A percentile compares a stretch with the other conserved stretches of the same genome.
Conservation (phyloP, 306 rosid species). For the Echinosophora koreensis region DNA sequence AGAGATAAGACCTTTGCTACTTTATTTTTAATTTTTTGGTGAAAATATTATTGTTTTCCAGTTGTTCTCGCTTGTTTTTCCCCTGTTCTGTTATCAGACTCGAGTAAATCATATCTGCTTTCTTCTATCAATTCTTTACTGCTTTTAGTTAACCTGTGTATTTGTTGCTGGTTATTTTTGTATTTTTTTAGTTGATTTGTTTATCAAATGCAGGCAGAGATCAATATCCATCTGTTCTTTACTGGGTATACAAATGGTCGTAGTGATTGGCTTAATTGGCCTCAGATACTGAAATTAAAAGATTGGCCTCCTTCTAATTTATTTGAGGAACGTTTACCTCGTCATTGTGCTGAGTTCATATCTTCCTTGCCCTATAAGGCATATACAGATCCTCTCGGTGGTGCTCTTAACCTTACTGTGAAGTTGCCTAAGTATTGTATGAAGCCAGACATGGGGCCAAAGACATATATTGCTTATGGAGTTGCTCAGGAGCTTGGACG, state of each 20-base stretch:
- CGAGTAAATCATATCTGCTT: constrained; percentile 4
- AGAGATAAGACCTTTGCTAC: background rate
- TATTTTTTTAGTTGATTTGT: constrained; percentile 8
- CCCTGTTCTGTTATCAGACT: background rate
- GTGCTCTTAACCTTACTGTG: constrained; percentile 65
- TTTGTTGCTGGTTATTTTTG: constrained; percentile 26
- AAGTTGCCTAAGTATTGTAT: constrained; percentile 40
- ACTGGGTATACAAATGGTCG: constrained; percentile 71
- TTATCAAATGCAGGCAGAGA: constrained; percentile 64
- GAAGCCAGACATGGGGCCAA: constrained; percentile 93
- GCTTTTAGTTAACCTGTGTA: background rate
- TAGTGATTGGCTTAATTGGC: constrained; percentile 55
- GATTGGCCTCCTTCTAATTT: constrained; percentile 87
- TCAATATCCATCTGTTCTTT: constrained; percentile 87
- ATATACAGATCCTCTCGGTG: constrained; percentile 71
- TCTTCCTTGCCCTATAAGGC: constrained; percentile 77
- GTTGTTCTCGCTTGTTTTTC: background rate
- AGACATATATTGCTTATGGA: constrained; percentile 93
- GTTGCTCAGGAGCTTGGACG: constrained; percentile 85
- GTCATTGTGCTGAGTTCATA: constrained; percentile 83
- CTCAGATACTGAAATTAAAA: constrained; percentile 83
- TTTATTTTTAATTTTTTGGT: background rate
- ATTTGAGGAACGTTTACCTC: constrained; percentile 82
- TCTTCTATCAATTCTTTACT: constrained; percentile 4
- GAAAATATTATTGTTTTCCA: background rate